Percentiles rank a stretch among this genome's conserved stretches.
Evolutionary conservation across 805 yeast genomes (phyloP).

Genomic region (Teunomyces gatunensis): DNA sequence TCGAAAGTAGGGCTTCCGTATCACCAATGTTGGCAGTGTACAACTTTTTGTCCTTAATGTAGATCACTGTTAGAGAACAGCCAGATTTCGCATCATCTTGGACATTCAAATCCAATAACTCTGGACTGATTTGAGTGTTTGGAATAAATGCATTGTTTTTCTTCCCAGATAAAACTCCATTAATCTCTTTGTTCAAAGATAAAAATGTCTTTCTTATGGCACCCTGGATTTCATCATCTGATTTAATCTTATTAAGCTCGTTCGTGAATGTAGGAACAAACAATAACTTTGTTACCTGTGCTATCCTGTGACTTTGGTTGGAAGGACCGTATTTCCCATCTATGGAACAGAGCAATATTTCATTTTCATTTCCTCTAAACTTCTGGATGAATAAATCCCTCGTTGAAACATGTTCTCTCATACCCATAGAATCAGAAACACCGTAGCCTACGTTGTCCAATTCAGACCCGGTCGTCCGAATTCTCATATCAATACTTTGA

Average conservation of each 20-base stretch:
- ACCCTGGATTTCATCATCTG: constrained; percentile 54
- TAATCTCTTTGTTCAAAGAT: constrained; percentile 76
- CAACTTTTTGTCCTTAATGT: constrained; percentile 64
- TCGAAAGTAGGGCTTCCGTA: constrained; percentile 74
- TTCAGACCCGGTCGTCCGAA: constrained; percentile 85
- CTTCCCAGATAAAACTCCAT: constrained; percentile 51
- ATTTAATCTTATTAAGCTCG: constrained; percentile 52
- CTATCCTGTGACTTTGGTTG: constrained; percentile 58
- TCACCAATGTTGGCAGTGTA: constrained; percentile 92
- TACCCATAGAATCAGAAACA: constrained; percentile 84
- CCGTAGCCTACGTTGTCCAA: constrained; percentile 80
- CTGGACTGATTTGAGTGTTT: constrained; percentile 23
- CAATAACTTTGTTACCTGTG: constrained; percentile 69
- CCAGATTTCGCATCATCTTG: constrained; percentile 75
- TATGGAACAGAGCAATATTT: constrained; percentile 74
- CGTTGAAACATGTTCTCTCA: constrained; percentile 58
- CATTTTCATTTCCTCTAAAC: constrained; percentile 82
- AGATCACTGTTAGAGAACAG: constrained; percentile 78
- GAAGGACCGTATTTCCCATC: constrained; percentile 74
- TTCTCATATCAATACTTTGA: constrained; percentile 76
- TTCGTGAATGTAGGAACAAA: constrained; percentile 65
- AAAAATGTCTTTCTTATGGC: constrained; percentile 84
- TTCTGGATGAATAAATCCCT: constrained; percentile 86
- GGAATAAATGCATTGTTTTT: constrained; percentile 41
- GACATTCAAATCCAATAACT: constrained; percentile 50